Conservation (phyloP, 257 asterid genomes). For the Euphrasia confusa region DNA sequence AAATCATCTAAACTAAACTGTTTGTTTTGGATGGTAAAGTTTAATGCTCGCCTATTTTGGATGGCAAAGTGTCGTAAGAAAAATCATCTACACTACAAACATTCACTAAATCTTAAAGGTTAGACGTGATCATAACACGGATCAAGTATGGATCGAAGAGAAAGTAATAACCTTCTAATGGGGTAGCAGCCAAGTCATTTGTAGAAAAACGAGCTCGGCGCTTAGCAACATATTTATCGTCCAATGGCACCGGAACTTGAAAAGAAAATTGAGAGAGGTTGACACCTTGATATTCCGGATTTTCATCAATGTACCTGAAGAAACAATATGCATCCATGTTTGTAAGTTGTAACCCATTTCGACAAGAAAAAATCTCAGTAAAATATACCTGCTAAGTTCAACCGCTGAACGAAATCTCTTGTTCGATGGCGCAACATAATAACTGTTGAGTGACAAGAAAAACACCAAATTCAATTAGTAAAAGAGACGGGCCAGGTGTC, state of each 20-base stretch:
- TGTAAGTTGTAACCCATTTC: too few species aligned
- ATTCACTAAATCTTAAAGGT: not conserved
- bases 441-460: too few species aligned
- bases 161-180: conserved; percentile 15
- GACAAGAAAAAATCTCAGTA: too few species aligned
- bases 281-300: conserved; percentile 48
- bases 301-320: conserved; percentile 49
- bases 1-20: not conserved
- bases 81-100: not conserved
- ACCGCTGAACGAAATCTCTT: too few species aligned
- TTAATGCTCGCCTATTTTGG: not conserved
- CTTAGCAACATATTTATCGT: conserved; percentile 49
- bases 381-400: too few species aligned
- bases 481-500: too few species aligned
- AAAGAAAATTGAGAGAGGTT: conserved; percentile 48
- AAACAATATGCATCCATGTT: too few species aligned
- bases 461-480: too few species aligned
- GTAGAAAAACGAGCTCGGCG: conserved; percentile 30
- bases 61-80: not conserved
- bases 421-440: too few species aligned
- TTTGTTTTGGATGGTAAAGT: not conserved
- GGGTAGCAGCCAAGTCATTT: conserved; percentile 20
- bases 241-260: conserved; percentile 58
- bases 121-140: not conserved
- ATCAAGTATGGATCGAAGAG: not conserved